Evolutionary conservation across 2,329 filamentous ascomycete species (phyloP).

Genomic region (Pseudogymnoascus destructans): DNA sequence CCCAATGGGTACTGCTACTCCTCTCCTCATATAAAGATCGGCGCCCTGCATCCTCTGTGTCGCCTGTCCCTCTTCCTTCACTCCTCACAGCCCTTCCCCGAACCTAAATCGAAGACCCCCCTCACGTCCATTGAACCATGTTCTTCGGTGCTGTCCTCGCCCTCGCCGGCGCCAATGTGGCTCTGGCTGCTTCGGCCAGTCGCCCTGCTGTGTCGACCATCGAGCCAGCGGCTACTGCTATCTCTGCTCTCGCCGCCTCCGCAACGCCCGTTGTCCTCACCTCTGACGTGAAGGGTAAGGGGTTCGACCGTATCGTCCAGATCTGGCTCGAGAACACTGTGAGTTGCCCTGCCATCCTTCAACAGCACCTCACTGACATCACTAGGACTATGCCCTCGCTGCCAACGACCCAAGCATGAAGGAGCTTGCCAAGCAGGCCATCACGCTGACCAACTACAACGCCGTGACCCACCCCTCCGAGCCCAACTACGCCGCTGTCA

Average conservation of each 20-base stretch:
- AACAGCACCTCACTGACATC: constrained; percentile 1
- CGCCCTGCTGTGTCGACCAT: constrained; percentile 14
- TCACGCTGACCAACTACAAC: constrained; percentile 40
- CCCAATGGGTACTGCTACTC: background rate
- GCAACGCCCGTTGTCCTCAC: constrained; percentile 33
- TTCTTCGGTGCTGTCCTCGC: constrained; percentile 5
- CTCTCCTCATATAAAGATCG: background rate
- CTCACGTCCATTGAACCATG: background rate
- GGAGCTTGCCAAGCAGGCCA: constrained; percentile 39
- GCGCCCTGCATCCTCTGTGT: background rate
- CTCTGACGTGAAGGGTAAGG: constrained; percentile 38
- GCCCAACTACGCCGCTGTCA: constrained; percentile 49
- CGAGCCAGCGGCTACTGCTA: constrained; percentile 21
- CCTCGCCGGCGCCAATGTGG: constrained; percentile 9
- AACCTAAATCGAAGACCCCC: background rate
- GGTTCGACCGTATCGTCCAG: constrained; percentile 45
- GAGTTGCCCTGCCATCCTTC: background rate
- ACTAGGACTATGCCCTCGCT: constrained; percentile 19
- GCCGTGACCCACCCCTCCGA: constrained; percentile 46
- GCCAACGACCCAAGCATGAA: constrained; percentile 28
- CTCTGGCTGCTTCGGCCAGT: constrained; percentile 1
- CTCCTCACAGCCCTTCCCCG: background rate
- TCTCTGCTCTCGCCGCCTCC: constrained; percentile 32
- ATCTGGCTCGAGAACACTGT: constrained; percentile 52
- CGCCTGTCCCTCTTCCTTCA: background rate